Evolutionary conservation across 257 asterid genomes (phyloP).

Genomic region (Ballota nigra): DNA sequence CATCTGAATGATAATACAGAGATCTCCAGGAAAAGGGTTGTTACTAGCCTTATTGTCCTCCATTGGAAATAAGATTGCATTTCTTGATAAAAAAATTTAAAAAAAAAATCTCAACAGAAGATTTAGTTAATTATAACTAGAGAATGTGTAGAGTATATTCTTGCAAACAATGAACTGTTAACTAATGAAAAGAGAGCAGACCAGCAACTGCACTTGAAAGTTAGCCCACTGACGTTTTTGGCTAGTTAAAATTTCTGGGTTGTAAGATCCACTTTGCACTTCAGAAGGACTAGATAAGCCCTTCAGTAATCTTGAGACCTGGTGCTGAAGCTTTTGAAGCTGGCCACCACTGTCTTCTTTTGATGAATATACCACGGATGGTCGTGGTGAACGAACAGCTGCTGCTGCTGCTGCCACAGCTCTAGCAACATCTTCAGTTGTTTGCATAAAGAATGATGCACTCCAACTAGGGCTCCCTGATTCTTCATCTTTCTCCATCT

Average conservation of each 20-base stretch:
- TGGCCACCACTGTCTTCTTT: slow-evolving; percentile 82
- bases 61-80: not conserved
- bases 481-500: slow-evolving; percentile 81
- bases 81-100: not conserved
- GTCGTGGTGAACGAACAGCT: slow-evolving; percentile 77
- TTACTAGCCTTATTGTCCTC: slow-evolving; percentile 6
- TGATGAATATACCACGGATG: slow-evolving; percentile 86
- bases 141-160: not conserved
- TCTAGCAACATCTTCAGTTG: slow-evolving; percentile 94
- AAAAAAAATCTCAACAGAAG: not conserved
- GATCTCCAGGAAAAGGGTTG: not conserved
- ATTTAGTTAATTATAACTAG: not conserved
- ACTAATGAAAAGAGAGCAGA: slow-evolving; percentile 39
- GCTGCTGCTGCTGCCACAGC: slow-evolving; percentile 98
- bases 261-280: slow-evolving; percentile 69
- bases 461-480: slow-evolving; percentile 88
- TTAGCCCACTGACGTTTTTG: slow-evolving; percentile 99
- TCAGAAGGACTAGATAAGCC: slow-evolving; percentile 86
- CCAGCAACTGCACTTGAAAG: slow-evolving; percentile 92
- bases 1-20: not conserved
- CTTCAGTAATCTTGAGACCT: slow-evolving; percentile 76
- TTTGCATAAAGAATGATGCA: slow-evolving; percentile 74
- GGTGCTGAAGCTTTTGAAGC: slow-evolving; percentile 76
- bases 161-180: slow-evolving; percentile 7
- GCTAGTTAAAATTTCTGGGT: slow-evolving; percentile 94